Base-by-base conservation (phyloP, 2,329 filamentous ascomycete species). In the Aspergillus sp. region DNA sequence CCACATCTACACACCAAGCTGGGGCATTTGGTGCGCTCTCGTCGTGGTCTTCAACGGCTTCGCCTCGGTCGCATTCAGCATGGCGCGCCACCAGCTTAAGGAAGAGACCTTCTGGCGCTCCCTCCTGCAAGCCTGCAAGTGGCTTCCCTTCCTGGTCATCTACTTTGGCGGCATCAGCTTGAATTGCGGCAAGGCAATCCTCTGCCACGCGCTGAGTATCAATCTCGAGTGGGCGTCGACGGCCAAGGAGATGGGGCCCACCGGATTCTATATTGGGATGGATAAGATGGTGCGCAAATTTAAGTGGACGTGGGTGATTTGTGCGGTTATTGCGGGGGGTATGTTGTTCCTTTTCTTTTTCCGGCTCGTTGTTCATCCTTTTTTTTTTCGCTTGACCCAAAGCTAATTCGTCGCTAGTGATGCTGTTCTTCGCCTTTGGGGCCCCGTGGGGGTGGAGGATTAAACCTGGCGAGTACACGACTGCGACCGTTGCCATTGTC, bases 151-250 rank as follows among this genome's bases (percentile, higher is more conserved):
- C 65, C 77, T 84, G 66, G 89, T 89, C 64, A 89, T 95, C 74
- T 96, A 95, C 83, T 83, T 96, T 19, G 92, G 92, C 56, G 92
- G 92, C 45, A 84, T 96, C 41, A 91, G 96, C 78, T 86, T 96
- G 53, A 91, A 87, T 31, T 89, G 93, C 74, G 92, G 92, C 28
- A 64, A 62, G 47, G 64, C 64, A 1, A 81, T 96, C 38, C 78
- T 95, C 50, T 84, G 88, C 4, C 92, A 96, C 80, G 91, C 95
- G 86, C 91, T 95, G 74, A 87, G 91, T 79, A 87, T 94, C 72
- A 85, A 95, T 77, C 94, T 95, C 89, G 87, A 86, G 3, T 95
- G 92, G 92, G 91, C 91, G 54, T 88, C 91, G 1, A 96, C 92
- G 0, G 85, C 88, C 46, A 96, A 96, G 79, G 92, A 96, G 64